A percentile compares a stretch with the other conserved stretches of the same genome.
Conservation (phyloP, 768 basidiomycete species). For the Boletus pseudo-olivaceus region DNA sequence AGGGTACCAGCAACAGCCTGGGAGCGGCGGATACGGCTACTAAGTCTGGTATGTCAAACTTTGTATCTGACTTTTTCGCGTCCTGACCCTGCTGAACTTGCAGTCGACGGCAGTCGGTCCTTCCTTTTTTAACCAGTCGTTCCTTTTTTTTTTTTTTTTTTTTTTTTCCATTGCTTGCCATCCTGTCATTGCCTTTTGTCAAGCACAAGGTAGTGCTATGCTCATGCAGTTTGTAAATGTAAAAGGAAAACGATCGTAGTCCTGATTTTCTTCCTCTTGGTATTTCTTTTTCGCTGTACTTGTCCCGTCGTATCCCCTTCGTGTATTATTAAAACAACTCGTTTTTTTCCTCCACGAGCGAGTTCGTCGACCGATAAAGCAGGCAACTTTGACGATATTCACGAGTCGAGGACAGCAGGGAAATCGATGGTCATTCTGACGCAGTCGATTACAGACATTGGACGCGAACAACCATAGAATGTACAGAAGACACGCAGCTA, state of each 20-base stretch:
- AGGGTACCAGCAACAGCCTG: constrained; percentile 26
- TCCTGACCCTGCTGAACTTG: background rate
- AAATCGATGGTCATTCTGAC: no score
- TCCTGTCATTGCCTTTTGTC: background rate
- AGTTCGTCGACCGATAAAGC: no score
- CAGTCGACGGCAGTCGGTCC: background rate
- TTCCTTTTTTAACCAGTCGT: constrained; percentile 1
- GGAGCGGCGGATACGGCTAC: constrained; percentile 30
- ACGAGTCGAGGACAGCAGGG: no score
- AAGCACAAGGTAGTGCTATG: constrained; percentile 7
- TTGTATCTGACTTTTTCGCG: no score
- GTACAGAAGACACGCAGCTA: background rate
- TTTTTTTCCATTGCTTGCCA: background rate
- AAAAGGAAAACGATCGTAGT: constrained; percentile 10
- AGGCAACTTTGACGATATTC: no score
- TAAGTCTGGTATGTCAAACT: constrained; percentile 8
- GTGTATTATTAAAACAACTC: constrained; percentile 13
- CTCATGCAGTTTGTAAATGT: constrained; percentile 19
- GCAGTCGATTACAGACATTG: background rate
- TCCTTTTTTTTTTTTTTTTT: background rate
- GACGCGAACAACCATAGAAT: background rate
- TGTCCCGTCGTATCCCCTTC: background rate
- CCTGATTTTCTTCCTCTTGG: background rate
- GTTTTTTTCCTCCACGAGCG: background rate
- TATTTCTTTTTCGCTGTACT: background rate